Percentiles rank a stretch among this genome's conserved stretches.
These are phyloP conservation scores for Elaeis guineensis DNA, from an alignment of 176 grass and related monocot species.

Conservation along the genomic window DNA sequence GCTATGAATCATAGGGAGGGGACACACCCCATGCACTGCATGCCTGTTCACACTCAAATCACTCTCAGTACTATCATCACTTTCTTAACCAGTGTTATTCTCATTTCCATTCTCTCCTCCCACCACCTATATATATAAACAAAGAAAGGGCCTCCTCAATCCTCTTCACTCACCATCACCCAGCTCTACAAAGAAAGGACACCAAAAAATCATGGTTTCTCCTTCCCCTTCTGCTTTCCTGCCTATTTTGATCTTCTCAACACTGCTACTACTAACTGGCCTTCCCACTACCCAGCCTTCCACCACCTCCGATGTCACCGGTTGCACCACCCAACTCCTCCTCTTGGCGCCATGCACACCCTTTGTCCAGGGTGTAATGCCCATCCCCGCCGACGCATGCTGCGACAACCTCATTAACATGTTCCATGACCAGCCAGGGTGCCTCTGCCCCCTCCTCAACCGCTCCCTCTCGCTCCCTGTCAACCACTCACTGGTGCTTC, in stretches of 20 bases:
- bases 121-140: no score
- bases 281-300: conserved; percentile 5
- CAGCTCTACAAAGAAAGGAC: no score
- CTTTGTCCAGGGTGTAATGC: conserved; percentile 28
- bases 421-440: conserved; percentile 51
- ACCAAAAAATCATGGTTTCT: no score
- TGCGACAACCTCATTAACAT: conserved; percentile 56
- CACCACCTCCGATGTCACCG: conserved; percentile 7
- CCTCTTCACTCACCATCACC: no score
- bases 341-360: conserved; percentile 55
- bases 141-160: no score
- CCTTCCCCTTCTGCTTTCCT: conserved; percentile 31
- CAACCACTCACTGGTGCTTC: conserved; percentile 46
- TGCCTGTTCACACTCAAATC: no score
- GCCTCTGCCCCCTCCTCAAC: conserved; percentile 61
- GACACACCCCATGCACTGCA: no score
- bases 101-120: no score
- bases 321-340: conserved; percentile 35
- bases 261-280: conserved; percentile 7
- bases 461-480: conserved; percentile 34
- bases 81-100: no score
- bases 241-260: background rate
- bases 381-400: conserved; percentile 48
- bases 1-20: no score
- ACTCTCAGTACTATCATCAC: no score